phyloP scores from a whole-genome alignment of 495 filamentous ascomycete species.

The Cenococcum geophilum region DNA sequence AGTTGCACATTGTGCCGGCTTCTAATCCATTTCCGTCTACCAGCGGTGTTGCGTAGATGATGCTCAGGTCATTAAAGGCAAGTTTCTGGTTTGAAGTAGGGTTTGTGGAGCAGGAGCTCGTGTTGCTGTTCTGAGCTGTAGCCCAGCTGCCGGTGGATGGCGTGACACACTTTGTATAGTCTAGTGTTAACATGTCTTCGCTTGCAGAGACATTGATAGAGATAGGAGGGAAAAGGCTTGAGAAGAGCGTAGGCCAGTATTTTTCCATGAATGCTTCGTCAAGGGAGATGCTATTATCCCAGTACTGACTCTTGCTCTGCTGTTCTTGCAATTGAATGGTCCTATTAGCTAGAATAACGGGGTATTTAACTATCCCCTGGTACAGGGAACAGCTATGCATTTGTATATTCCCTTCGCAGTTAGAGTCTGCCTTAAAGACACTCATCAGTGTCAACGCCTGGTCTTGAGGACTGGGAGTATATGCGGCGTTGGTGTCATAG shows the following conservation, averaged over 20 bases:
- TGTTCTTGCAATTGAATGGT: conserved; percentile 1
- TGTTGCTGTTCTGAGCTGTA: neutral
- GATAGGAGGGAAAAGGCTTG: conserved; percentile 16
- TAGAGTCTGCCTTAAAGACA: conserved; percentile 8
- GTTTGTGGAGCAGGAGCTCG: conserved; percentile 6
- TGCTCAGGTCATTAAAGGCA: conserved; percentile 15
- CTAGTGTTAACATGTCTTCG: conserved; percentile 3
- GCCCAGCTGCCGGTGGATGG: neutral
- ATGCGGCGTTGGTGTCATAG: neutral
- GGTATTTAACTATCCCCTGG: conserved; percentile 6
- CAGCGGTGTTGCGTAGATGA: conserved; percentile 11
- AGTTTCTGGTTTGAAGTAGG: neutral
- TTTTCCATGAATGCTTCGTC: conserved; percentile 10
- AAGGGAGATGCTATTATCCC: conserved; percentile 5
- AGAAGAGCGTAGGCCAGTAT: conserved; percentile 15
- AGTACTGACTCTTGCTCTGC: conserved; percentile 3
- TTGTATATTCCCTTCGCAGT: conserved; percentile 16
- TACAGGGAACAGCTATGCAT: conserved; percentile 12
- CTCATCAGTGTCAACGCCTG: conserved; percentile 7
- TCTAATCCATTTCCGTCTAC: neutral
- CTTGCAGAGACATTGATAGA: conserved; percentile 14
- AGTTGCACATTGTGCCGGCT: conserved; percentile 3
- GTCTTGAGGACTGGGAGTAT: neutral
- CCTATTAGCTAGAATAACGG: conserved; percentile 10
- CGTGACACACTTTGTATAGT: conserved; percentile 12